Evolutionary conservation across 306 rosid genomes (phyloP).

Genomic region (Vicia faba): DNA sequence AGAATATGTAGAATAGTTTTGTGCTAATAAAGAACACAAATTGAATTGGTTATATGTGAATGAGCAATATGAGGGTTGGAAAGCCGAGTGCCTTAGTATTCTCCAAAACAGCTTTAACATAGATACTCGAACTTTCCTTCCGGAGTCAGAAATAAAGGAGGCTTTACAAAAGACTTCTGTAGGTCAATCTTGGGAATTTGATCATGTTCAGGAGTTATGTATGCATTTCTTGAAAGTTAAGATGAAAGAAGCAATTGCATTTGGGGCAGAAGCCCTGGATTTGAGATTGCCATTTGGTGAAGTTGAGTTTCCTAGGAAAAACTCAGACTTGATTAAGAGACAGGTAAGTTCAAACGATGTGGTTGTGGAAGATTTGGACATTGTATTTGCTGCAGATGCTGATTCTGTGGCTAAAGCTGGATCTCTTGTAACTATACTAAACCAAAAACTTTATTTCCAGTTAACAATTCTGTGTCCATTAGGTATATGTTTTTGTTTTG

Average conservation of each 20-base stretch:
- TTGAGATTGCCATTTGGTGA: conserved; percentile 80
- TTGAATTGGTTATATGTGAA: conserved; percentile 60
- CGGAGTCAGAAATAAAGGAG: conserved; percentile 58
- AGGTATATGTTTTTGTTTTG: too few relatives aligned
- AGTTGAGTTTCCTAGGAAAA: conserved; percentile 68
- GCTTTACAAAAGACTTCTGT: conserved; percentile 59
- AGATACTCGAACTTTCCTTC: conserved; percentile 48
- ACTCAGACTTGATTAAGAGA: conserved; percentile 72
- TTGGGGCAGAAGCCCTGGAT: conserved; percentile 74
- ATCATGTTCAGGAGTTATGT: conserved; percentile 44
- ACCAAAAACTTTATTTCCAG: conserved; percentile 38
- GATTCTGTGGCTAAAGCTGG: conserved; percentile 57
- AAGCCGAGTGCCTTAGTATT: conserved; percentile 71
- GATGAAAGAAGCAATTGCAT: conserved; percentile 62
- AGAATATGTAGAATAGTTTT: not conserved
- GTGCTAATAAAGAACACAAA: not conserved
- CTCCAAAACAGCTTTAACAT: conserved; percentile 60
- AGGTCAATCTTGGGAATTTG: conserved; percentile 58
- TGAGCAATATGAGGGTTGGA: conserved; percentile 81
- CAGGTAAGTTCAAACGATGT: conserved; percentile 66
- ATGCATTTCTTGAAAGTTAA: conserved; percentile 80
- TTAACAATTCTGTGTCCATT: too few relatives aligned
- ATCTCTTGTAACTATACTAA: not conserved
- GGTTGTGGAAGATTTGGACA: not conserved
- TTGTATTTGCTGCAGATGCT: conserved; percentile 57